These are phyloP conservation scores for Neurospora tetraspora DNA, from an alignment of 495 filamentous ascomycete species.

Conservation along the genomic window DNA sequence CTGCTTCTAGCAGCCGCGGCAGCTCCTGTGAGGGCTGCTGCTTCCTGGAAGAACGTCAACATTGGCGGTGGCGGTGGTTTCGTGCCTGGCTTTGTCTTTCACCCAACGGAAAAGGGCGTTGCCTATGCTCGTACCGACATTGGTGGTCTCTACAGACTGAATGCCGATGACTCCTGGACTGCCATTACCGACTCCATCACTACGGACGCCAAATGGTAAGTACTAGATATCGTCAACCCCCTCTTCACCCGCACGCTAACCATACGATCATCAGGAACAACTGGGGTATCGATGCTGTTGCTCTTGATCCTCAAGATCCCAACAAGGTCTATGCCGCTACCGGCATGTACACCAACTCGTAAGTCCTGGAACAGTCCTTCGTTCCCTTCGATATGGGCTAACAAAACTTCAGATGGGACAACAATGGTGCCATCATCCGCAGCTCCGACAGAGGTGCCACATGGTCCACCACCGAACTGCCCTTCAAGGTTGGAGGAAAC, in stretches of 20 bases:
- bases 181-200: slow-evolving; percentile 42
- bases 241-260: slow-evolving; percentile 12
- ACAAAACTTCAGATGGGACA: slow-evolving; percentile 35
- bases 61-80: slow-evolving; percentile 52
- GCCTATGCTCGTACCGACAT: slow-evolving; percentile 56
- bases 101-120: slow-evolving; percentile 44
- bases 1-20: slow-evolving; percentile 24
- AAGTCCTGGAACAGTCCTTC: not conserved
- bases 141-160: slow-evolving; percentile 49
- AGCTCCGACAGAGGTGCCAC: slow-evolving; percentile 41
- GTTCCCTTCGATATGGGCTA: not conserved
- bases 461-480: slow-evolving; percentile 34
- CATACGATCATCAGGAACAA: slow-evolving; percentile 22
- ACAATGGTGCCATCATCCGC: slow-evolving; percentile 41
- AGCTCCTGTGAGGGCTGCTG: slow-evolving; percentile 19
- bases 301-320: slow-evolving; percentile 45
- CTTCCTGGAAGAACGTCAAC: slow-evolving; percentile 39
- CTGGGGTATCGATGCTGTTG: slow-evolving; percentile 51
- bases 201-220: slow-evolving; percentile 39
- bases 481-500: slow-evolving; percentile 54
- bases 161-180: slow-evolving; percentile 46
- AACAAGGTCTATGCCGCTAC: slow-evolving; percentile 46
- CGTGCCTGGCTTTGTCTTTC: slow-evolving; percentile 48
- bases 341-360: slow-evolving; percentile 46
- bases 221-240: not conserved